Conservation (phyloP, 2,329 filamentous ascomycete genomes). For the Monosporascus sp. region DNA sequence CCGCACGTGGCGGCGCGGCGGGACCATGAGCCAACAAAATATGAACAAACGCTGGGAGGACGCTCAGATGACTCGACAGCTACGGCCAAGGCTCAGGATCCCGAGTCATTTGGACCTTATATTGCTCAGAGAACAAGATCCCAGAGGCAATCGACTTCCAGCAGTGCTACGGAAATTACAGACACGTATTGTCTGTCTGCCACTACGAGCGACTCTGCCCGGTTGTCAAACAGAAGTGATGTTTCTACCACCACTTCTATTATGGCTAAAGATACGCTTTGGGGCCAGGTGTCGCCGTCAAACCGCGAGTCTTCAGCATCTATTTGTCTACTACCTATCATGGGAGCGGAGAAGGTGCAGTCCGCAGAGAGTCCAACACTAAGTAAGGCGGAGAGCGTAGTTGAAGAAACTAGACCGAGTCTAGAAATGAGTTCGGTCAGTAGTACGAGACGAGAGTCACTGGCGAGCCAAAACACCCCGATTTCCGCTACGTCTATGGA, state of each 20-base stretch:
- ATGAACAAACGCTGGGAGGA: background rate
- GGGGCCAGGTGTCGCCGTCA: background rate
- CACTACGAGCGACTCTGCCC: conserved; percentile 8
- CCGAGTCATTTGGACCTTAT: conserved; percentile 4
- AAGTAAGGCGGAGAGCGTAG: background rate
- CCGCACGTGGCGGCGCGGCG: background rate
- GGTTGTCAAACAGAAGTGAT: conserved; percentile 13
- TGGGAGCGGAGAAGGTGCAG: background rate
- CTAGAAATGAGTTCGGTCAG: background rate
- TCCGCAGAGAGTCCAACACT: background rate
- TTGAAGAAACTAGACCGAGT: background rate
- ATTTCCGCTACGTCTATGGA: background rate
- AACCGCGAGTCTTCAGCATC: background rate
- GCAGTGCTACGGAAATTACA: conserved; percentile 10
- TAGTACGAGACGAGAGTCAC: background rate
- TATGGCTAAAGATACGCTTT: background rate
- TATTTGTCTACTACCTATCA: background rate
- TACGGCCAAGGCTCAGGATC: background rate
- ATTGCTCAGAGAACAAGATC: conserved; percentile 2
- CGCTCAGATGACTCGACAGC: background rate
- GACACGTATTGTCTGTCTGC: conserved; percentile 12
- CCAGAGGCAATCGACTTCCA: conserved; percentile 10
- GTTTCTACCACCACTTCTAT: conserved; percentile 6
- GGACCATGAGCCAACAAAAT: background rate
- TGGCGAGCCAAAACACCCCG: background rate